Evolutionary conservation across 2,329 filamentous ascomycete genomes (phyloP).

Genomic region (Zymoseptoria passerinii): DNA sequence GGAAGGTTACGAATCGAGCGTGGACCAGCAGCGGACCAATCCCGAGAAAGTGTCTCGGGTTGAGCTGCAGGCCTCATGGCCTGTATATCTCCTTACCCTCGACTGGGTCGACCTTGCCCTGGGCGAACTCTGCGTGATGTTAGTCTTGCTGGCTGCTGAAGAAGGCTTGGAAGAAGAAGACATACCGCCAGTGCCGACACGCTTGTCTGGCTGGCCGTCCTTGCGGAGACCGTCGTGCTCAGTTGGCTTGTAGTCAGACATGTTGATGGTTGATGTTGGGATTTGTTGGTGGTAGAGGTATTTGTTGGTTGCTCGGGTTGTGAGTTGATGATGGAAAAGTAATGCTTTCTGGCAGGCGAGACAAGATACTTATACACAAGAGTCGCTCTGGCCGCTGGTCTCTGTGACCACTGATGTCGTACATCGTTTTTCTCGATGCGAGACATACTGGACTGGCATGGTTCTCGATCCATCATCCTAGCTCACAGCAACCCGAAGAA

Average conservation of each 20-base stretch:
- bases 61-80: too few relatives aligned
- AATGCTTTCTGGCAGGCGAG: slow-evolving; percentile 3
- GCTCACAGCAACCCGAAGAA: background rate
- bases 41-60: too few relatives aligned
- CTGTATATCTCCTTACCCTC: slow-evolving; percentile 11
- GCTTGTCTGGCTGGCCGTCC: slow-evolving; percentile 36
- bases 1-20: too few relatives aligned
- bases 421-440: background rate
- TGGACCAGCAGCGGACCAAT: too few relatives aligned
- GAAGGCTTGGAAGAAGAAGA: background rate
- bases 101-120: slow-evolving; percentile 35
- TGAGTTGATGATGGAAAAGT: background rate
- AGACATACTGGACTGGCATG: background rate
- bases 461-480: background rate
- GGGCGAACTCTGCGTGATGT: slow-evolving; percentile 29
- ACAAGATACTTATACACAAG: background rate
- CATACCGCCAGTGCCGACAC: slow-evolving; percentile 32
- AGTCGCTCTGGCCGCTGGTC: background rate
- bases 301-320: slow-evolving; percentile 5
- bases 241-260: slow-evolving; percentile 33
- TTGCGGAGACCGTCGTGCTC: slow-evolving; percentile 37
- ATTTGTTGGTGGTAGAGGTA: slow-evolving; percentile 3
- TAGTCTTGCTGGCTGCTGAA: too few relatives aligned
- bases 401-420: background rate
- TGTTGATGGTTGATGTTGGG: slow-evolving; percentile 11